A percentile compares a stretch with the other conserved stretches of the same genome.
These are phyloP conservation scores for Chlamydomonas incerta DNA, from an alignment of 139 green algal genomes.

Conservation along the genomic window DNA sequence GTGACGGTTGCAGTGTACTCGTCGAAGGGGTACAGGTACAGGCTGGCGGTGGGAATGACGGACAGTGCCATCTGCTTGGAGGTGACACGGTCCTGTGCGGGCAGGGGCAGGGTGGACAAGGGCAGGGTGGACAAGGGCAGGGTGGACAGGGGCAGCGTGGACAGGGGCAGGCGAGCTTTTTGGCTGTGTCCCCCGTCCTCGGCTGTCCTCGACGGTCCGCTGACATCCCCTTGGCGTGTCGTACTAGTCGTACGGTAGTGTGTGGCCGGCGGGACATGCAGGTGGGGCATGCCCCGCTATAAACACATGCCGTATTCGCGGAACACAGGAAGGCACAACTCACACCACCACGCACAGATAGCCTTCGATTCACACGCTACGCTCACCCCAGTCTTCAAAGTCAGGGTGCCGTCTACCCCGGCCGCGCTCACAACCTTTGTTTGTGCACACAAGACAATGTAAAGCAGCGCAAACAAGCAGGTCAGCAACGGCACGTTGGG, in stretches of 20 bases:
- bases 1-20: not conserved
- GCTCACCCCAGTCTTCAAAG: not conserved
- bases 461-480: no score
- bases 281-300: no score
- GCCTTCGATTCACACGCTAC: not conserved
- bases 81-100: not conserved
- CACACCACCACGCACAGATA: no score
- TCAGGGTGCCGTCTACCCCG: not conserved
- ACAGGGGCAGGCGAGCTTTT: no score
- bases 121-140: not conserved
- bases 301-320: no score
- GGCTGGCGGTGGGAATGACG: not conserved
- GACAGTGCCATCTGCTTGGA: not conserved
- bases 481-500: no score
- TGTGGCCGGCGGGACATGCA: no score
- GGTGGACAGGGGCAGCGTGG: not conserved
- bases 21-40: not conserved
- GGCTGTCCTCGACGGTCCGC: no score
- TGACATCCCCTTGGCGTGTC: no score
- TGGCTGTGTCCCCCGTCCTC: no score
- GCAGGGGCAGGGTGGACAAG: not conserved
- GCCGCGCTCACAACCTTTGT: not conserved
- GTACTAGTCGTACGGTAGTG: no score
- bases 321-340: not conserved
- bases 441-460: no score